Evolutionary conservation across 495 filamentous ascomycete genomes (phyloP), one percentile per base, ranked within the genome.

Genomic region (Daldinia childiae): DNA sequence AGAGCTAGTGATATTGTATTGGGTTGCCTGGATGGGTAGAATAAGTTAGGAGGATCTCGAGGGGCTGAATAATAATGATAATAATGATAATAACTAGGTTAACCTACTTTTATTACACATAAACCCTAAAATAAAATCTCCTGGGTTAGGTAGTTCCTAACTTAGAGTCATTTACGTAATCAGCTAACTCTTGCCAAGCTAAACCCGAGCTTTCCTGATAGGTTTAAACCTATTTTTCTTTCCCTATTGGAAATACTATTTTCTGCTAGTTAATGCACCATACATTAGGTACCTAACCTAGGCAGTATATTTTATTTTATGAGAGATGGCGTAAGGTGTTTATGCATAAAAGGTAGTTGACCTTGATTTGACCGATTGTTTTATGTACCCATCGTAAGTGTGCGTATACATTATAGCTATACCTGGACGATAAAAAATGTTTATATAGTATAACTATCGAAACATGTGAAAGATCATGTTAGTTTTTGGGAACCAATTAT

Each of bases 391-490:
- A 12, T 48, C 19, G 43, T 12, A 12, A 21, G 43, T 21, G 3
- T 11, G 6, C n/a, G 43, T 24, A 48, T 4, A n/a, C n/a, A n/a
- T n/a, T n/a, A 12, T 41, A n/a, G 15, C 39, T 48, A 24, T 48
- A 24, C 8, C 43, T 48, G 19, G 43, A 48, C 17, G 43, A 48
- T 48, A 48, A 24, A 21, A 27, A 48, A 48, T 24, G 43, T n/a
- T 15, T 48, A 52, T 52, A 48, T 45, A 45, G 43, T 8, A 12
- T 48, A n/a, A n/a, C n/a, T n/a, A 26, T 58, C 9, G 32, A 58
- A 66, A 51, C 62, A 66, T 65, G 62, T 71, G 62, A 71, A 68
- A 71, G 66, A 14, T 32, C 50, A 27, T 64, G 6, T 27, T 27
- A 38, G 7, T 30, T 17, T 32, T 30, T n/a, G 50, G 41, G 45